Conservation (phyloP, 257 asterid genomes). For the Echites panduratus region DNA sequence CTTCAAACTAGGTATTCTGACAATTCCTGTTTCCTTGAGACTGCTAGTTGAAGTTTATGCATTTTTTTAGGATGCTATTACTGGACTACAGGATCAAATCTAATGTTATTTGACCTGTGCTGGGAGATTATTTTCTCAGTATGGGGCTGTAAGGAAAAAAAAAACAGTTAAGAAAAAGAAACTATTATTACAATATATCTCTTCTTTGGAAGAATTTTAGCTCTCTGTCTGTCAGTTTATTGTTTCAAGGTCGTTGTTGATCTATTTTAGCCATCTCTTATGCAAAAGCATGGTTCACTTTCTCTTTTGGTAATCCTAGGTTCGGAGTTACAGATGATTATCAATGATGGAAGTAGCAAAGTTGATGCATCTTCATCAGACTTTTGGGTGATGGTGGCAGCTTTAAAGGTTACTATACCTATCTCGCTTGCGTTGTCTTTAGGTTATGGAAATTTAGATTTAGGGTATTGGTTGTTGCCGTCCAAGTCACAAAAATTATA, state of each 20-base stretch:
- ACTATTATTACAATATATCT: background rate
- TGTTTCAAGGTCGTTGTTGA: background rate
- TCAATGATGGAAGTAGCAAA: conserved; percentile 62
- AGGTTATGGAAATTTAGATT: background rate
- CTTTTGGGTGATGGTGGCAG: conserved; percentile 94
- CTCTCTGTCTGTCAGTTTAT: background rate
- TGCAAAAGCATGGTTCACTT: background rate
- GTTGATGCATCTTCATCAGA: conserved; percentile 74
- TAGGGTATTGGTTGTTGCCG: too few relatives aligned
- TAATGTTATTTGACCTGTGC: background rate
- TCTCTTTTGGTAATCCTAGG: conserved; percentile 42
- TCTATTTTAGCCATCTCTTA: background rate
- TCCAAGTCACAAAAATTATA: too few relatives aligned
- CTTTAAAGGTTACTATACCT: conserved; percentile 56
- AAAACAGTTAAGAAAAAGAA: background rate
- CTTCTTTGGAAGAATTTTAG: background rate
- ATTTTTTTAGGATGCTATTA: background rate
- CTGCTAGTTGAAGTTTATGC: background rate
- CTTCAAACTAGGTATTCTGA: background rate
- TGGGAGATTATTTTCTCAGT: background rate
- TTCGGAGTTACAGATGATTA: conserved; percentile 53
- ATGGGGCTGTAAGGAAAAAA: background rate
- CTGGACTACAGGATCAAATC: background rate
- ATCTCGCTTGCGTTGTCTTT: background rate
- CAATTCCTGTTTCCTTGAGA: background rate